Base-by-base conservation (phyloP, 306 rosid species). In the Gastrolobium bilobum region DNA sequence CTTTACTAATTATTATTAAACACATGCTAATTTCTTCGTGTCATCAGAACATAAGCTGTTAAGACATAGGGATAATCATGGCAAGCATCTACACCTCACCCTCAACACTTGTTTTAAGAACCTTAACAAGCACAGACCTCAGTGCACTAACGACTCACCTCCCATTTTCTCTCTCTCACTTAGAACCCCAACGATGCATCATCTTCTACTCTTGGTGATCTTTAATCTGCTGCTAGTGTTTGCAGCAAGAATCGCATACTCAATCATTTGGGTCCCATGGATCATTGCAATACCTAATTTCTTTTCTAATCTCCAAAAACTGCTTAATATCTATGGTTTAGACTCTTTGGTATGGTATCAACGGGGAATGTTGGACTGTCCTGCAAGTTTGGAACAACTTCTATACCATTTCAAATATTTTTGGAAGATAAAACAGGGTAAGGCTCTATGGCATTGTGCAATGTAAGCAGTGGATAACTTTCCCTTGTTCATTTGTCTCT, bases 211-310 rank as follows among this genome's bases (percentile, higher is more conserved):
- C 58, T 13, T 73, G 0, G 7, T 56, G 38, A 6, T 65, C 42
- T 5, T 15, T n/a, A 4, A 2, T 5, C 44, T 71, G 3, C 75
- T 79, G 35, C 59, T 51, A 46, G 29, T 80, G 60, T 50, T 86
- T 10, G 29, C 79, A 5, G 33, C 54, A 33, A 89, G 87, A 70
- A 68, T 82, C 6, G 56, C 48, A 1, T 47, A 75, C 82, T 79
- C 87, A 11, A 56, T 57, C 30, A 15, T 84, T 58, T 87, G 86
- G 90, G 40, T 76, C 9, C 93, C 93, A 15, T 67, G 85, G 83
- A 13, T 38, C 31, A 68, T 83, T 43, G 80, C 79, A 42, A n/a
- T n/a, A n/a, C n/a, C n/a, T n/a, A n/a, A n/a, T n/a, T n/a, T n/a
- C n/a, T n/a, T n/a, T n/a, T n/a, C n/a, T n/a, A n/a, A n/a, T n/a